Evolutionary conservation across 2,329 filamentous ascomycete species (phyloP).

Genomic region (Tolypocladium endophyticum): DNA sequence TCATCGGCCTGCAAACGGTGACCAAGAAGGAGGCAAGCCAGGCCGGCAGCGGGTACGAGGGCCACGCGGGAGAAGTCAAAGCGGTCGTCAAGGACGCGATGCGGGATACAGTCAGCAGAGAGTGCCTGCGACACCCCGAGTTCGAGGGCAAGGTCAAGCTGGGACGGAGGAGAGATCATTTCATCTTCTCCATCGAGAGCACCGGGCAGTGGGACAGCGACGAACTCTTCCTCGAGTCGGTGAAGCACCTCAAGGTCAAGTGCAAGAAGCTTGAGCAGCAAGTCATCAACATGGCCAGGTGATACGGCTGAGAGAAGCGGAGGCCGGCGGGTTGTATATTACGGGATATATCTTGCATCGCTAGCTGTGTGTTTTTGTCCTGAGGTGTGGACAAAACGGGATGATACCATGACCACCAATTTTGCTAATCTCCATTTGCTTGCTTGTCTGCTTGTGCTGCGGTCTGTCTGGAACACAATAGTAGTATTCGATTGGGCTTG

Average conservation of each 20-base stretch:
- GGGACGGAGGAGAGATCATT: conserved; percentile 83
- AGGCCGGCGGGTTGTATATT: not conserved
- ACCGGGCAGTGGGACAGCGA: conserved; percentile 92
- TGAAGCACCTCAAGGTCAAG: conserved; percentile 79
- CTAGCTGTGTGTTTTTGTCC: conserved; percentile 1
- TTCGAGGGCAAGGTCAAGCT: conserved; percentile 95
- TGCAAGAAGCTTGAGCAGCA: conserved; percentile 63
- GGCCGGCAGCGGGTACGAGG: conserved; percentile 56
- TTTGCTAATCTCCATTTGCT: conserved; percentile 2
- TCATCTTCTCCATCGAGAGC: conserved; percentile 94
- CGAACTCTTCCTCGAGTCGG: conserved; percentile 80
- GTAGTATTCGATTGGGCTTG: not conserved
- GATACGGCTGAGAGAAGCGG: conserved; percentile 6
- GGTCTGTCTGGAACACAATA: not conserved
- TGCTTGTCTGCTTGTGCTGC: not conserved
- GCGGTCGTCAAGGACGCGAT: conserved; percentile 82
- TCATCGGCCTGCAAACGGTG: conserved; percentile 70
- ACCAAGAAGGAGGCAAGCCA: conserved; percentile 53
- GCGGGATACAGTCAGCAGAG: conserved; percentile 89
- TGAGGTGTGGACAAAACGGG: conserved; percentile 16
- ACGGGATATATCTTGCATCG: not conserved
- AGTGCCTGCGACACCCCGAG: conserved; percentile 82
- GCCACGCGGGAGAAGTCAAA: conserved; percentile 69
- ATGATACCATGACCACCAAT: conserved; percentile 21
- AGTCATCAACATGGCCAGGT: conserved; percentile 53